Conservation (phyloP, 805 yeast genomes). For the Pichia heedii region DNA sequence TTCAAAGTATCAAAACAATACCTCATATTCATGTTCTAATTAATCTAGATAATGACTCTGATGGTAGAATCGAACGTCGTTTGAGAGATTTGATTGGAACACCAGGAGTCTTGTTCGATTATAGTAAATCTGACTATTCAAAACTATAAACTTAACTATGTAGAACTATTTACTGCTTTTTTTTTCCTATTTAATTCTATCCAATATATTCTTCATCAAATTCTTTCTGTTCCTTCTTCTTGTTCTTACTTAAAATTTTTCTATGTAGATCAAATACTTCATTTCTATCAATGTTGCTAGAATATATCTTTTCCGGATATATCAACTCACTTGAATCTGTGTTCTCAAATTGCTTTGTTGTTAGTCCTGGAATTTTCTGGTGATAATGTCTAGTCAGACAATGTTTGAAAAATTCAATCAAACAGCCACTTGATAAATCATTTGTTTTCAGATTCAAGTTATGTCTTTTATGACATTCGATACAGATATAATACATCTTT, state of each 20-base stretch:
- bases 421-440: too few species aligned
- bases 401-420: not conserved
- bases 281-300: not conserved
- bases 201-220: too few species aligned
- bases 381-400: not conserved
- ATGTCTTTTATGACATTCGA: not conserved
- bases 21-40: constrained; percentile 66
- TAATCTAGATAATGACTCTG: constrained; percentile 22
- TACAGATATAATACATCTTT: not conserved
- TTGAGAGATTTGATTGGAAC: constrained; percentile 3
- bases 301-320: too few species aligned
- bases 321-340: not conserved
- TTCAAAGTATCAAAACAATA: constrained; percentile 58
- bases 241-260: not conserved
- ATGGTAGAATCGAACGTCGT: not conserved
- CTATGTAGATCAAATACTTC: not conserved
- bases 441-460: too few species aligned
- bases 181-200: too few species aligned
- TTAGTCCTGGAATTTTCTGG: not conserved
- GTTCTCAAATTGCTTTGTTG: not conserved
- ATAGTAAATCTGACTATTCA: not conserved
- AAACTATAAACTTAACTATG: constrained; percentile 3
- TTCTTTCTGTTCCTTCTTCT: too few species aligned
- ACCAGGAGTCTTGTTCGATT: constrained; percentile 8
- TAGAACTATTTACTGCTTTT: too few species aligned